A percentile compares a stretch with the other conserved stretches of the same genome.
Evolutionary conservation across 2,329 filamentous ascomycete genomes (phyloP).

Genomic region (Boeremia exigua): DNA sequence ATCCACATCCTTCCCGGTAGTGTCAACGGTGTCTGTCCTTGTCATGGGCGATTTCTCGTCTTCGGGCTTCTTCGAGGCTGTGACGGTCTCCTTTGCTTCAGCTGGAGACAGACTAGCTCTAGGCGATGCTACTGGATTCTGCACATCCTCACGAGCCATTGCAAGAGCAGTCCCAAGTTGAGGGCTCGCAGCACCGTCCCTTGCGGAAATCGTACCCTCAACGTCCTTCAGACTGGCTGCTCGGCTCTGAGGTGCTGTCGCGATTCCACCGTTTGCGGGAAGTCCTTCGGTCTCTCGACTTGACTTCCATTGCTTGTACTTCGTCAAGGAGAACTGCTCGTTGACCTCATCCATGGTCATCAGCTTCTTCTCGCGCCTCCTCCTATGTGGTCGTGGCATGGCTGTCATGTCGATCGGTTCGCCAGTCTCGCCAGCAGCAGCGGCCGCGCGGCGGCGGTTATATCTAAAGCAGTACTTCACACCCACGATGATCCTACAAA

Average conservation of each 20-base stretch:
- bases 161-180: conserved; percentile 48
- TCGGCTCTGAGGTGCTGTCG: conserved; percentile 71
- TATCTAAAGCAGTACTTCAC: conserved; percentile 99
- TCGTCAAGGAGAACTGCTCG: conserved; percentile 91
- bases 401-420: conserved; percentile 87
- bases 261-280: conserved; percentile 81
- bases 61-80: conserved; percentile 22
- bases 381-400: conserved; percentile 83
- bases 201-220: conserved; percentile 51
- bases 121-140: conserved; percentile 21
- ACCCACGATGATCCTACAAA: conserved; percentile 91
- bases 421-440: conserved; percentile 74
- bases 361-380: conserved; percentile 93
- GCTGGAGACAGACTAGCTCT: conserved; percentile 29
- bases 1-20: conserved; percentile 26
- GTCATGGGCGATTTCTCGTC: conserved; percentile 17
- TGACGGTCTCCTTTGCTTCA: conserved; percentile 30
- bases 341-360: conserved; percentile 99
- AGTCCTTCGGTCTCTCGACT: conserved; percentile 82
- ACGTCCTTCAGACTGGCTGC: conserved; percentile 75
- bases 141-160: conserved; percentile 53
- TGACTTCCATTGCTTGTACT: conserved; percentile 95
- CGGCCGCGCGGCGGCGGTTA: conserved; percentile 86
- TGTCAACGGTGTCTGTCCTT: conserved; percentile 35
- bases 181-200: conserved; percentile 41